Percentiles rank a stretch among this genome's conserved stretches.
These are phyloP conservation scores for Gossypium longicalyx DNA, from an alignment of 345 rosid species.

Conservation along the genomic window DNA sequence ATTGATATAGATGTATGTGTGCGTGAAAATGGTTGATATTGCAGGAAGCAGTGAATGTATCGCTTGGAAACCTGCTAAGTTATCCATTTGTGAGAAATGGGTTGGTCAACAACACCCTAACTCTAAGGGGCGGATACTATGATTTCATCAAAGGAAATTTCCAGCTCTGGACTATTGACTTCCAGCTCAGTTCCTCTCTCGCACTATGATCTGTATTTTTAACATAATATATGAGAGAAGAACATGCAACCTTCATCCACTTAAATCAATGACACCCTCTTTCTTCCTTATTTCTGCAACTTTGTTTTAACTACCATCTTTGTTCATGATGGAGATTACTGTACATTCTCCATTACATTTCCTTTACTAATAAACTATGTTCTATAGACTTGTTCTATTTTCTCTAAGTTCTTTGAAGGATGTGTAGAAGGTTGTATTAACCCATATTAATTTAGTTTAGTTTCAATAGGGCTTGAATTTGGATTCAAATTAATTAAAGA, in stretches of 20 bases:
- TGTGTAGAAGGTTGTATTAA: too few species aligned
- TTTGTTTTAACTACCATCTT: constrained; percentile 4
- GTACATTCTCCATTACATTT: background rate
- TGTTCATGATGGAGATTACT: background rate
- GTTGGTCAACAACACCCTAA: constrained; percentile 68
- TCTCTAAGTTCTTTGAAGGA: too few species aligned
- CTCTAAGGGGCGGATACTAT: constrained; percentile 83
- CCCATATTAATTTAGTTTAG: too few species aligned
- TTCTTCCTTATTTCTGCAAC: constrained; percentile 9
- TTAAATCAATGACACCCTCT: constrained; percentile 13
- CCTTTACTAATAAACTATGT: background rate
- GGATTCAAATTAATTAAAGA: too few species aligned
- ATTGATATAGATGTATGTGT: too few species aligned
- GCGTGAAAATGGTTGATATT: background rate
- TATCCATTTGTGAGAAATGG: constrained; percentile 97
- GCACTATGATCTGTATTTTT: constrained; percentile 64
- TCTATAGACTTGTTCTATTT: background rate
- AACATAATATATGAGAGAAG: constrained; percentile 6
- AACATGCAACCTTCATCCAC: background rate
- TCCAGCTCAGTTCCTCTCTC: constrained; percentile 53
- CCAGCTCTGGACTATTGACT: constrained; percentile 91
- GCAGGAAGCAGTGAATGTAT: constrained; percentile 97
- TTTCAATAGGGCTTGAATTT: too few species aligned
- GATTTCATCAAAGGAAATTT: constrained; percentile 78
- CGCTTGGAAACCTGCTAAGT: constrained; percentile 72